Evolutionary conservation across 495 filamentous ascomycete genomes (phyloP).

Genomic region (Evernia prunastri): DNA sequence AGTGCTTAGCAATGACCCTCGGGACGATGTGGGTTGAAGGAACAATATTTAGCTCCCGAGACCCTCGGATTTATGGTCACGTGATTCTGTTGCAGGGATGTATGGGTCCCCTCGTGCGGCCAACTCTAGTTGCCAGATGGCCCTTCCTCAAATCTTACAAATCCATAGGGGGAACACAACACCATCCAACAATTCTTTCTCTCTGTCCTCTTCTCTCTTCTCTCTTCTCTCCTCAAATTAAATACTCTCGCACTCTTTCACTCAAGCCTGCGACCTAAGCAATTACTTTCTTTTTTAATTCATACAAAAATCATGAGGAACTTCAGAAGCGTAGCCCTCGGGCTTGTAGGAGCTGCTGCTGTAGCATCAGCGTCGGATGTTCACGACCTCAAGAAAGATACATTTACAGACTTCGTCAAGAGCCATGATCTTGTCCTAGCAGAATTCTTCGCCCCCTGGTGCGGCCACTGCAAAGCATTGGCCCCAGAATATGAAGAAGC

Average conservation of each 20-base stretch:
- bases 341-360: constrained; percentile 52
- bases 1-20: no score
- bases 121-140: constrained; percentile 4
- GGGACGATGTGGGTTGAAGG: no score
- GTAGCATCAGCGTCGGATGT: constrained; percentile 78
- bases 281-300: not conserved
- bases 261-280: not conserved
- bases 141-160: not conserved
- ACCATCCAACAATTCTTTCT: not conserved
- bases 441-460: constrained; percentile 99
- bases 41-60: no score
- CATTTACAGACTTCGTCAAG: constrained; percentile 77
- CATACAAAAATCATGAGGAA: constrained; percentile 46
- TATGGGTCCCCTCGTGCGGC: no score
- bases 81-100: not conserved
- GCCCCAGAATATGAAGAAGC: constrained; percentile 90
- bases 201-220: not conserved
- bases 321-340: constrained; percentile 50
- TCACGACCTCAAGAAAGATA: constrained; percentile 73
- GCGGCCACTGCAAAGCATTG: constrained; percentile 96
- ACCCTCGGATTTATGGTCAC: not conserved
- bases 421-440: constrained; percentile 83
- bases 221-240: not conserved
- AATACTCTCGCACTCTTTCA: not conserved
- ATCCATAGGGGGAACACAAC: not conserved